Conservation (phyloP, 164 flowering plant genomes). For the Liriodendron chinense region DNA sequence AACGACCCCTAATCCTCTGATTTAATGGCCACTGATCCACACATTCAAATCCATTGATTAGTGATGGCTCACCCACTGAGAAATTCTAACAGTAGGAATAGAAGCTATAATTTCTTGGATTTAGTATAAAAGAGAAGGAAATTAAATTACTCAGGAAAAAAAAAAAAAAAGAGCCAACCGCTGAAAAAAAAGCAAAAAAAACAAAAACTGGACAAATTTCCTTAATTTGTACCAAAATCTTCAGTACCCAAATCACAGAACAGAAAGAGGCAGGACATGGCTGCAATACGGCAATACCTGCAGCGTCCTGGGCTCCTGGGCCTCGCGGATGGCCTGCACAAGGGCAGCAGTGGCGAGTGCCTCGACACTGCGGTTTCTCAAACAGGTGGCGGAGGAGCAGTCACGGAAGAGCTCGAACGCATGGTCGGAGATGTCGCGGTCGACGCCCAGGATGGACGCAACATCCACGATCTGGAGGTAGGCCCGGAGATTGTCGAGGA, state of each 20-base stretch:
- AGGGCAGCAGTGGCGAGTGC: conserved; percentile 98
- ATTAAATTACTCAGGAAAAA: neutral
- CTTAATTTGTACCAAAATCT: too few relatives aligned
- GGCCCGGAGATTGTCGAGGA: conserved; percentile 84
- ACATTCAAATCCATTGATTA: too few relatives aligned
- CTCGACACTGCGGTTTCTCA: conserved; percentile 93
- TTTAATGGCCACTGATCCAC: too few relatives aligned
- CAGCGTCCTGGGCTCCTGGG: conserved; percentile 96
- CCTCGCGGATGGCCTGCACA: conserved; percentile 93
- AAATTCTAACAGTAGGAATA: neutral
- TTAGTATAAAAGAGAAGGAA: neutral
- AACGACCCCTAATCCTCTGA: too few relatives aligned
- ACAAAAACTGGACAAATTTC: too few relatives aligned
- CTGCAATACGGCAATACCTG: conserved; percentile 61
- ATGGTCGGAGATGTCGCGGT: conserved; percentile 77
- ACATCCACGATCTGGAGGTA: conserved; percentile 93
- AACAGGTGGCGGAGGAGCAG: conserved; percentile 87
- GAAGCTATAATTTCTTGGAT: neutral
- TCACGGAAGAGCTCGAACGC: conserved; percentile 93
- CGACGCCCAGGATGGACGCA: conserved; percentile 76
- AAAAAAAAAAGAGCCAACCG: neutral
- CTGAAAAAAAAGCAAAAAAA: neutral
- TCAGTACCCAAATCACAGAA: neutral
- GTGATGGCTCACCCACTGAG: too few relatives aligned
- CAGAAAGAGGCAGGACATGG: neutral